phyloP scores from a whole-genome alignment of 2,329 filamentous ascomycete species.

The Rasamsonia emersonii region DNA sequence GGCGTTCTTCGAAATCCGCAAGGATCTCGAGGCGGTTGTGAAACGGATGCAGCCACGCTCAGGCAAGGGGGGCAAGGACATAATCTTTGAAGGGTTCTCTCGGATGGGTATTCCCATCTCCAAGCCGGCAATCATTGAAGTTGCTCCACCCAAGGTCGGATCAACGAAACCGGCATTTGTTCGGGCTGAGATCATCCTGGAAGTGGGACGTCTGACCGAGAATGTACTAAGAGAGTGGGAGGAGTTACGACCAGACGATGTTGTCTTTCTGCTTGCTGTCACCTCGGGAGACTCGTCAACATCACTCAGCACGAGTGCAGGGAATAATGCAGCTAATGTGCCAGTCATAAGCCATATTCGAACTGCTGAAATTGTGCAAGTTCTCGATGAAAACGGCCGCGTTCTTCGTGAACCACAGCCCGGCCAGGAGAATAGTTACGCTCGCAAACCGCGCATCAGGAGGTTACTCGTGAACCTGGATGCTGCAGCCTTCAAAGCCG shows the following conservation, averaged over 20 bases:
- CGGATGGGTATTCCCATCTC: slow-evolving; percentile 85
- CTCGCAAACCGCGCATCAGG: slow-evolving; percentile 50
- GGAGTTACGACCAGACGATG: slow-evolving; percentile 72
- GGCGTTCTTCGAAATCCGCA: slow-evolving; percentile 86
- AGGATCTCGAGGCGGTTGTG: slow-evolving; percentile 76
- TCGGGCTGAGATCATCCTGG: slow-evolving; percentile 74
- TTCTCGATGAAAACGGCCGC: slow-evolving; percentile 77
- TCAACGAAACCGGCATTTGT: slow-evolving; percentile 75
- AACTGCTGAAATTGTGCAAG: slow-evolving; percentile 74
- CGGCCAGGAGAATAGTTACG: slow-evolving; percentile 55
- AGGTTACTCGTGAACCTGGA: slow-evolving; percentile 77
- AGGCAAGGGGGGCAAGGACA: slow-evolving; percentile 55
- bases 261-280: slow-evolving; percentile 77
- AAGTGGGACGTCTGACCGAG: slow-evolving; percentile 70
- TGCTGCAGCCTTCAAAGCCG: slow-evolving; percentile 64
- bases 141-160: slow-evolving; percentile 73
- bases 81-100: slow-evolving; percentile 71
- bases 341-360: slow-evolving; percentile 64
- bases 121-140: slow-evolving; percentile 79
- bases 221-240: slow-evolving; percentile 83
- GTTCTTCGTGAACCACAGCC: slow-evolving; percentile 51
- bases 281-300: slow-evolving; percentile 38
- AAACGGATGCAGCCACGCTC: slow-evolving; percentile 67
- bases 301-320: too few relatives aligned
- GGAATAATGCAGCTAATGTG: slow-evolving; percentile 49